Conservation (phyloP, 2,329 filamentous ascomycete genomes). For the Penicillium sclerotigenum region DNA sequence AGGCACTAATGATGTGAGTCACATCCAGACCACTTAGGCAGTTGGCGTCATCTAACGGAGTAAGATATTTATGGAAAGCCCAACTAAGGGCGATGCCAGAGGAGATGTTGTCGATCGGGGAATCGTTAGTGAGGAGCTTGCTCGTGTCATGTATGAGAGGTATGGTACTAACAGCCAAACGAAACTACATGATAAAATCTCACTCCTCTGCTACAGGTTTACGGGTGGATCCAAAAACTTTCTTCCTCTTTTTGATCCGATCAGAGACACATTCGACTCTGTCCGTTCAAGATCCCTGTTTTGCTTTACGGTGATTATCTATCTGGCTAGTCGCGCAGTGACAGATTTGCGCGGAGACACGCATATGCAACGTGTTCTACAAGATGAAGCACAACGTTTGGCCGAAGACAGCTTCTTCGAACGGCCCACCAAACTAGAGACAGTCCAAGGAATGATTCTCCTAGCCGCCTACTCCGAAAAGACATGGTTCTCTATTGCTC, state of each 20-base stretch:
- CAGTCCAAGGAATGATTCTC: slow-evolving; percentile 38
- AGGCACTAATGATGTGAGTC: slow-evolving; percentile 28
- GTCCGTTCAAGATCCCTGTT: slow-evolving; percentile 36
- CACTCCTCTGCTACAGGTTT: slow-evolving; percentile 21
- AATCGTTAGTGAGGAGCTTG: slow-evolving; percentile 34
- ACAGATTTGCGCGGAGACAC: slow-evolving; percentile 31
- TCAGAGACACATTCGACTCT: slow-evolving; percentile 38
- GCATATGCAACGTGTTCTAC: slow-evolving; percentile 35
- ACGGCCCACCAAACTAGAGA: slow-evolving; percentile 36
- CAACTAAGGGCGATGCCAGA: slow-evolving; percentile 26
- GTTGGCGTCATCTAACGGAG: not conserved
- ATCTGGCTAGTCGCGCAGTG: slow-evolving; percentile 35
- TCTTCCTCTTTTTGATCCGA: slow-evolving; percentile 34
- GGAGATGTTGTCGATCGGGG: slow-evolving; percentile 33
- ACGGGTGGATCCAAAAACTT: slow-evolving; percentile 35
- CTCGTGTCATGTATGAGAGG: slow-evolving; percentile 36
- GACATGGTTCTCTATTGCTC: slow-evolving; percentile 38
- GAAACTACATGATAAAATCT: not conserved
- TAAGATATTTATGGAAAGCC: slow-evolving; percentile 34
- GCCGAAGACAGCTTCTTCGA: slow-evolving; percentile 39
- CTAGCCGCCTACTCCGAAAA: slow-evolving; percentile 38
- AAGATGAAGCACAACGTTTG: slow-evolving; percentile 36
- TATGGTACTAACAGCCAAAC: slow-evolving; percentile 10
- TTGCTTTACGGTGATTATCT: slow-evolving; percentile 37
- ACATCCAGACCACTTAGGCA: not conserved